A percentile compares a stretch with the other conserved stretches of the same genome.
These are phyloP conservation scores for Aspergillus bertholletiae DNA, from an alignment of 495 filamentous ascomycete species.

Conservation along the genomic window DNA sequence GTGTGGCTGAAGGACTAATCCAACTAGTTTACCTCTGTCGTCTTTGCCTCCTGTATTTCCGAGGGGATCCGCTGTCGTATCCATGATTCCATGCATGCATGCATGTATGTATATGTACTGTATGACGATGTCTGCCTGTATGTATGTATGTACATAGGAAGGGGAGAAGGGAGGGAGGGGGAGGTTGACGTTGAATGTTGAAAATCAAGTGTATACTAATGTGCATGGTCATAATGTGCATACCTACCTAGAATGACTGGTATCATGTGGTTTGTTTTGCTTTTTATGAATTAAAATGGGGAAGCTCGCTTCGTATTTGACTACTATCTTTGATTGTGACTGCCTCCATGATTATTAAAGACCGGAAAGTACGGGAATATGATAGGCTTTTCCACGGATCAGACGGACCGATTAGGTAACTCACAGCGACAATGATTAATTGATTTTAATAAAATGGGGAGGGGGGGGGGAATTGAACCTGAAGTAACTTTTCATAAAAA, in stretches of 20 bases:
- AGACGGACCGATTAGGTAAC: conserved; percentile 12
- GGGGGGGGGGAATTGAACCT: too few species aligned
- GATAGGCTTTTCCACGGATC: conserved; percentile 7
- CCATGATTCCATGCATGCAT: background rate
- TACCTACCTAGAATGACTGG: background rate
- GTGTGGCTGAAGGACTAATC: background rate
- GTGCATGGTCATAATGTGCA: background rate
- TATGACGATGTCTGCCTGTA: too few species aligned
- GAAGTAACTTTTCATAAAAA: background rate
- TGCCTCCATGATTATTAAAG: too few species aligned
- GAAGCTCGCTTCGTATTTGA: too few species aligned
- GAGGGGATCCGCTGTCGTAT: background rate
- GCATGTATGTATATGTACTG: background rate
- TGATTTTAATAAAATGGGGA: background rate
- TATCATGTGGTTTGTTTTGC: background rate
- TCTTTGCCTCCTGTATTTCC: background rate
- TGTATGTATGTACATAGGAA: too few species aligned
- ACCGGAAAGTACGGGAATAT: background rate
- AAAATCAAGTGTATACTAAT: too few species aligned
- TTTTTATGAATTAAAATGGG: too few species aligned
- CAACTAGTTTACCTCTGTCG: background rate
- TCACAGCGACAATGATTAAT: background rate
- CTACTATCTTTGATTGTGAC: too few species aligned
- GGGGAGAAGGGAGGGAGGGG: too few species aligned
- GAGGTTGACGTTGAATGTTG: too few species aligned